Evolutionary conservation across 441 rosid species (phyloP).

Genomic region (Gossypium gossypioides): DNA sequence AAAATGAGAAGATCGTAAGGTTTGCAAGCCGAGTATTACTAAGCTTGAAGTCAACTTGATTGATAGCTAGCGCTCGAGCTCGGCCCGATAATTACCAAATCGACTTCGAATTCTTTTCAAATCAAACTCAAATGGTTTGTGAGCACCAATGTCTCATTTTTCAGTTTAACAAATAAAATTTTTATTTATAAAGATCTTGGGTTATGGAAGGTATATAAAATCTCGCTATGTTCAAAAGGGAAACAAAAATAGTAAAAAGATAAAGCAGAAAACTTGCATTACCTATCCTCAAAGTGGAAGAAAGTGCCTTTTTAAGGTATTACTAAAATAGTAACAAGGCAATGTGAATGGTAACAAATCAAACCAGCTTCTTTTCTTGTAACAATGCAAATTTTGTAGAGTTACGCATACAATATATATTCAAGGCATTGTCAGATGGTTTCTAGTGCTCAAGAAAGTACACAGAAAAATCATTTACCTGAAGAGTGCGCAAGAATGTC

Average conservation of each 20-base stretch:
- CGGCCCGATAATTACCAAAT: no score
- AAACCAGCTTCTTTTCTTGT: background rate
- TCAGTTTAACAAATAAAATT: background rate
- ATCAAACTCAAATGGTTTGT: no score
- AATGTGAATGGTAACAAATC: background rate
- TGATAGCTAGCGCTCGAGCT: no score
- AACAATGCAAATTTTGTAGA: background rate
- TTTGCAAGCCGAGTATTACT: no score
- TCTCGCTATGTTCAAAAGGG: background rate
- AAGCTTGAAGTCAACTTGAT: no score
- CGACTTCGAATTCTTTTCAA: no score
- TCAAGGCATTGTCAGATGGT: background rate
- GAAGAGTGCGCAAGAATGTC: constrained; percentile 51
- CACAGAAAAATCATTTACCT: background rate
- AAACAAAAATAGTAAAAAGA: background rate
- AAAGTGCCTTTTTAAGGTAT: background rate
- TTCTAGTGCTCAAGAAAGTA: background rate
- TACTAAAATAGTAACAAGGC: background rate
- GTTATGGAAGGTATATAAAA: background rate
- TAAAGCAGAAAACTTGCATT: background rate
- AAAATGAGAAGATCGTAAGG: no score
- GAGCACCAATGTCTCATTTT: background rate
- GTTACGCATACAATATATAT: background rate
- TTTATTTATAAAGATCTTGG: background rate
- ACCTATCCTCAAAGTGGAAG: background rate